Evolutionary conservation across 2,329 filamentous ascomycete species (phyloP), one percentile per base, ranked within the genome.

Genomic region (Stylonectria norvegica): DNA sequence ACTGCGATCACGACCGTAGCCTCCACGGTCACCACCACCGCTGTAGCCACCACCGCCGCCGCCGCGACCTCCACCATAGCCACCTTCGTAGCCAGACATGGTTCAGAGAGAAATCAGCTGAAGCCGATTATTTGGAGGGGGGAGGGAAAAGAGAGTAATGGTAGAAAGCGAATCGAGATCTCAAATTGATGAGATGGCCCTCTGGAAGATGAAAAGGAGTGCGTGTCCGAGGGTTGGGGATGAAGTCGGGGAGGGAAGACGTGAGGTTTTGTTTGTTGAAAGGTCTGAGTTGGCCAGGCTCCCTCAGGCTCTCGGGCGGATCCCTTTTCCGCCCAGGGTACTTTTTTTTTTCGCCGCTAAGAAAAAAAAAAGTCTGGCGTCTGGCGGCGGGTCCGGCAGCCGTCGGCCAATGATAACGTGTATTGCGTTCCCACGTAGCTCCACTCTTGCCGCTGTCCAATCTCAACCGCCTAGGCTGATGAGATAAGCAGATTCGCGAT

Each of bases 21-120:
- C 61, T 49, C 62, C 58, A 39, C 62, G 55, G 20, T 50, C 50
- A 38, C 50, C 59, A 43, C 58, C 57, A 28, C 55, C 53, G 29
- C 62, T 57, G 36, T 58, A 52, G 42, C 61, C 63, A 42, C 55
- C 49, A 41, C 58, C 51, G 45, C 56, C 52, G 42, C 50, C 50
- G 40, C 58, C 55, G 35, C 58, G 55, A 38, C 62, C 54, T 38
- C 57, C 57, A 34, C 54, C 47, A 46, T 57, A 49, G 42, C 48
- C 46, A 47, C 56, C 56, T 36, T 54, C 49, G 43, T 55, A 56
- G 48, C 70, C 72, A 56, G 72, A 75, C 71, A 75, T 74, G 42
- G 53, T 67, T 37, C 34, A 46, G 40, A 30, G 27, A n/a, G 30
- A 32, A 12, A 32, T 32, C 30, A 29, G 34, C 39, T 52, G 36